Conservation (phyloP, 106 monocot species). For the Alisma plantagoaquatica region DNA sequence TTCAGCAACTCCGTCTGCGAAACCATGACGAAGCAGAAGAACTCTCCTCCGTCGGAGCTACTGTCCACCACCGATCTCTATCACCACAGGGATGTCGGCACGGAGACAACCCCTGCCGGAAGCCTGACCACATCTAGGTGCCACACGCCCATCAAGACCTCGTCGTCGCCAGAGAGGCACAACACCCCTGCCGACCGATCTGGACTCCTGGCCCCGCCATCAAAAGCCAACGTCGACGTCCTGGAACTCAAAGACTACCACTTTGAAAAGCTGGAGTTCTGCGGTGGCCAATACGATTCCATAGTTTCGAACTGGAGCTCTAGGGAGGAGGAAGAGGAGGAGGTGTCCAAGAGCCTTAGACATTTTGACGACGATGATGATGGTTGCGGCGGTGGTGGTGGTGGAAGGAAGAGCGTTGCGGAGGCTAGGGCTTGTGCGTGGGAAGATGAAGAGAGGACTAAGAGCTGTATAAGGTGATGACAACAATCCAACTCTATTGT, state of each 20-base stretch:
- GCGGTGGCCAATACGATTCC: slow-evolving; percentile 44
- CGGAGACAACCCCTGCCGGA: slow-evolving; percentile 71
- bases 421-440: slow-evolving; percentile 45
- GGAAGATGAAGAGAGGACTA: slow-evolving; percentile 83
- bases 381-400: too few species aligned
- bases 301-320: slow-evolving; percentile 63
- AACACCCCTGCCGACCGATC: slow-evolving; percentile 76
- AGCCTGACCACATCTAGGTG: slow-evolving; percentile 50
- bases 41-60: slow-evolving; percentile 4
- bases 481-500: too few species aligned
- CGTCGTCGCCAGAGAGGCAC: slow-evolving; percentile 74
- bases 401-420: slow-evolving; percentile 32
- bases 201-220: slow-evolving; percentile 32
- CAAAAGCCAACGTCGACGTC: slow-evolving; percentile 27
- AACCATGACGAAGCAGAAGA: slow-evolving; percentile 16
- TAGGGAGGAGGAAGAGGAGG: slow-evolving; percentile 81
- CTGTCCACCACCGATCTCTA: not conserved
- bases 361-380: slow-evolving; percentile 48
- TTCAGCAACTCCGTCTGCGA: slow-evolving; percentile 26
- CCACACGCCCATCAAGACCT: slow-evolving; percentile 63
- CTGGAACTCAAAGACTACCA: slow-evolving; percentile 72
- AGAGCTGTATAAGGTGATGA: slow-evolving; percentile 78
- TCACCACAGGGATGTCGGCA: slow-evolving; percentile 50
- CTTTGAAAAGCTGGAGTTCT: slow-evolving; percentile 67
- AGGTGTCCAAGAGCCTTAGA: slow-evolving; percentile 79